Evolutionary conservation across 75 land plant genomes (phyloP), one percentile per base, ranked within the genome.

Genomic region (Picea glauca): DNA sequence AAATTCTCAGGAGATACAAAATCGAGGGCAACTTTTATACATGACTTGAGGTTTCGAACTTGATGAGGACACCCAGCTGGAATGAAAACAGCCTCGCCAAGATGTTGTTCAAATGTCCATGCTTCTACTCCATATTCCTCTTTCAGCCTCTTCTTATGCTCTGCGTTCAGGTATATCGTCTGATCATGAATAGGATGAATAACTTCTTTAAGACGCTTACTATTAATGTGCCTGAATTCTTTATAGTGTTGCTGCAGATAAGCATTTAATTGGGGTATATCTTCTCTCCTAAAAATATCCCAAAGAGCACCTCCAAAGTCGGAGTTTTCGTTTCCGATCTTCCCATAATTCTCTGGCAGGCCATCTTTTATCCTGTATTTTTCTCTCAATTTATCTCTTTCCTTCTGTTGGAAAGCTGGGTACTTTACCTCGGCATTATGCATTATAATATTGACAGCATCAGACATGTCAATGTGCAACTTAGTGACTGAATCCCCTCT

Each of bases 401-500:
- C 56, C 33, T 84, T 35, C 12, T 50, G 54, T 76, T 87, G 83
- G 46, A n/a, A 32, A 21, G 54, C 14, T 11, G 58, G 32, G 62
- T 80, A 60, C 33, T 80, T 86, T 62, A 87, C 82, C 70, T 85
- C 83, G 58, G 84, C 58, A 21, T 88, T 80, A 75, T 92, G 93
- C 23, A 85, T 84, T 64, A 92, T 76, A 15, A 92, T 87, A 79
- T 87, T 92, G 11, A 96, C 96, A 81, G 98, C 94, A 88, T 94
- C 96, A 77, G 93, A 87, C 76, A 91, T 84, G 85, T 91, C 92
- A 81, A 90, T 91, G 70, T 95, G 98, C 60, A 93, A 77, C 81
- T 95, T 95, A 12, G 96, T 95, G 12, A 95, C 98, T 21, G 98
- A 91, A 76, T 95, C 92, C 57, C 98, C 96, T 62, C 81, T 86